Conservation (phyloP, 2,329 filamentous ascomycete species). For the Monilinia laxa region DNA sequence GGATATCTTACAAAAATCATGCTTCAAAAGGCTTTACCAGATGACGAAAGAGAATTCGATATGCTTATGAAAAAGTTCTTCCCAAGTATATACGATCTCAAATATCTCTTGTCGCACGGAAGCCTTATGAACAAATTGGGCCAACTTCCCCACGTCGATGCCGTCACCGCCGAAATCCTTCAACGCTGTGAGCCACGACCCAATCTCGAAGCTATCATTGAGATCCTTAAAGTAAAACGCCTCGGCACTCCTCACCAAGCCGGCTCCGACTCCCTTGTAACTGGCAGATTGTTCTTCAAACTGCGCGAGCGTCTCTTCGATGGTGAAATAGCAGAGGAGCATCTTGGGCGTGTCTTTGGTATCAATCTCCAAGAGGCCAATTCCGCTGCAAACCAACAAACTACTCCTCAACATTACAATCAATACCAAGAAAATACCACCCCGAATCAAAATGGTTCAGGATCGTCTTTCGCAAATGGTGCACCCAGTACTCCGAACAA, state of each 20-base stretch:
- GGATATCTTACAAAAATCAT: constrained; percentile 95
- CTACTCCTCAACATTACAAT: constrained; percentile 44
- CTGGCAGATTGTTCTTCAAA: constrained; percentile 92
- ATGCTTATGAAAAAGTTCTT: constrained; percentile 89
- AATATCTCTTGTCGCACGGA: constrained; percentile 92
- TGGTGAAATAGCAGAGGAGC: constrained; percentile 75
- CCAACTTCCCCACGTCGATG: constrained; percentile 62
- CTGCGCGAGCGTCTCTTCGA: constrained; percentile 87
- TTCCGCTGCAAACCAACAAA: constrained; percentile 41
- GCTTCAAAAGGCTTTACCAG: constrained; percentile 76
- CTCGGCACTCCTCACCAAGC: constrained; percentile 88
- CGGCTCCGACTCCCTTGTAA: constrained; percentile 89
- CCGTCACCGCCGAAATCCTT: constrained; percentile 69
- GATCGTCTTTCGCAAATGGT: constrained; percentile 49
- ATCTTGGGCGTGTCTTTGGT: constrained; percentile 90
- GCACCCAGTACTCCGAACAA: constrained; percentile 69
- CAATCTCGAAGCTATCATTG: constrained; percentile 88
- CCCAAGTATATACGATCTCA: constrained; percentile 90
- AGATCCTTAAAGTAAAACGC: constrained; percentile 86
- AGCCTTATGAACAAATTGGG: constrained; percentile 65
- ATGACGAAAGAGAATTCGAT: constrained; percentile 88
- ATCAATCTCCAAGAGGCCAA: constrained; percentile 68
- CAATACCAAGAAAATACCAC: constrained; percentile 49
- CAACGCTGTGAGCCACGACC: constrained; percentile 87
- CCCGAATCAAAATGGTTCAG: constrained; percentile 51